Conservation (phyloP, 306 rosid species). For the Herpetospermum pedunculosum region DNA sequence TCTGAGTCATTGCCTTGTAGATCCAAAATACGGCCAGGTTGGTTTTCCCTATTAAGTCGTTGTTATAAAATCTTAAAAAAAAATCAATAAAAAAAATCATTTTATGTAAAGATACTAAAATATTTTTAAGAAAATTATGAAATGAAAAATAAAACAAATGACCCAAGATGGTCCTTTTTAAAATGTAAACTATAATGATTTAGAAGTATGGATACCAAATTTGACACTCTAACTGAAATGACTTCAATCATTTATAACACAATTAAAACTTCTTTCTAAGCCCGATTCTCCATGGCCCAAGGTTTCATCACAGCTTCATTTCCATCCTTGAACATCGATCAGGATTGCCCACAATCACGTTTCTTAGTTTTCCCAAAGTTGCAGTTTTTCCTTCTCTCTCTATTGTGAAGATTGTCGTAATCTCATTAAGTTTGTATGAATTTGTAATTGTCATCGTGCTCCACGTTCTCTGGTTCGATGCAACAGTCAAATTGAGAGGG, state of each 20-base stretch:
- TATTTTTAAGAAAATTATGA: too few relatives aligned
- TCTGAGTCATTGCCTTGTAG: too few relatives aligned
- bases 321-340: conserved; percentile 25
- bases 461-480: conserved; percentile 23
- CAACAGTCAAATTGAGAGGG: conserved; percentile 38
- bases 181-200: too few relatives aligned
- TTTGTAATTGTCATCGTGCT: conserved; percentile 19
- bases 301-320: conserved; percentile 17
- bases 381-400: neutral
- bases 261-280: conserved; percentile 26
- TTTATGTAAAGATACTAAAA: too few relatives aligned
- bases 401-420: neutral
- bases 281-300: conserved; percentile 9
- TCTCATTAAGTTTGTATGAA: conserved; percentile 8
- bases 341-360: conserved; percentile 16
- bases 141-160: too few relatives aligned
- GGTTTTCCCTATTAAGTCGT: too few relatives aligned
- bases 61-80: too few relatives aligned
- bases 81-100: too few relatives aligned
- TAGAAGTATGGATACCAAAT: too few relatives aligned
- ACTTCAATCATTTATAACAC: conserved; percentile 46
- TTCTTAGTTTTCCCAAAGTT: conserved; percentile 32
- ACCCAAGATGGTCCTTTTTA: too few relatives aligned
- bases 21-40: too few relatives aligned
- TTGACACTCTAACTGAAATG: too few relatives aligned